Evolutionary conservation across 148 eudicot species (phyloP).

Genomic region (Heliosperma pusillum): DNA sequence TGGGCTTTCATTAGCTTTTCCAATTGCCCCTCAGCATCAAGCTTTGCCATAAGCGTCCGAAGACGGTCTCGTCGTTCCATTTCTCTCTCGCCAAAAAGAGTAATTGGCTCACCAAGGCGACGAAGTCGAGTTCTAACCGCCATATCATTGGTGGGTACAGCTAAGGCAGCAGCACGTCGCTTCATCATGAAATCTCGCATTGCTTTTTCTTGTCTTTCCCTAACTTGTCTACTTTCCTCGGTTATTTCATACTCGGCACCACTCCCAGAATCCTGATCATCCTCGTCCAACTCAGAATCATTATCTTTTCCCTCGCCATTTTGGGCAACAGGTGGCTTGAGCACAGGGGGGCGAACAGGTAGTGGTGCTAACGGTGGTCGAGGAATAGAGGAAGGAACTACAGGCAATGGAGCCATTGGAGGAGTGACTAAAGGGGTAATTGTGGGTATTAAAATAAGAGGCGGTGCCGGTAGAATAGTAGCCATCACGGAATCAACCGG

Average conservation of each 20-base stretch:
- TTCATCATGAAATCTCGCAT: slow-evolving; percentile 79
- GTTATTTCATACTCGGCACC: slow-evolving; percentile 63
- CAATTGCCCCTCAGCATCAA: slow-evolving; percentile 86
- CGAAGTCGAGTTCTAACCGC: slow-evolving; percentile 77
- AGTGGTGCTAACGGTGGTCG: slow-evolving; percentile 67
- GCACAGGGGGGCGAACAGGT: slow-evolving; percentile 53
- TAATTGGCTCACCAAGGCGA: slow-evolving; percentile 81
- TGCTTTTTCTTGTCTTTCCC: slow-evolving; percentile 75
- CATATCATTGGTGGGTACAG: slow-evolving; percentile 90
- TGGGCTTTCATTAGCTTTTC: slow-evolving; percentile 84
- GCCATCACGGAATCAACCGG: slow-evolving; percentile 18
- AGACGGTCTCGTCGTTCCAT: slow-evolving; percentile 95
- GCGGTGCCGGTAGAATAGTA: slow-evolving; percentile 25
- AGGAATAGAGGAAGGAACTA: slow-evolving; percentile 35
- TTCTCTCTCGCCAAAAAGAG: slow-evolving; percentile 89
- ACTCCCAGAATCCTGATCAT: slow-evolving; percentile 38
- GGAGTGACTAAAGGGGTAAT: slow-evolving; percentile 44
- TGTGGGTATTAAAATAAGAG: slow-evolving; percentile 33
- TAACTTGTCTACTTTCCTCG: slow-evolving; percentile 66
- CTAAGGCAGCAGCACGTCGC: slow-evolving; percentile 85
- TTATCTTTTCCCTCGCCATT: slow-evolving; percentile 52
- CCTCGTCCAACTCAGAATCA: slow-evolving; percentile 58
- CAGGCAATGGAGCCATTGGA: slow-evolving; percentile 61
- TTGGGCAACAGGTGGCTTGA: slow-evolving; percentile 41
- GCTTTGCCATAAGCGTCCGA: slow-evolving; percentile 83